Percentiles rank a stretch among this genome's conserved stretches.
These are phyloP conservation scores for Vaccinium vitisidaea DNA, from an alignment of 148 eudicot genomes.

Conservation along the genomic window DNA sequence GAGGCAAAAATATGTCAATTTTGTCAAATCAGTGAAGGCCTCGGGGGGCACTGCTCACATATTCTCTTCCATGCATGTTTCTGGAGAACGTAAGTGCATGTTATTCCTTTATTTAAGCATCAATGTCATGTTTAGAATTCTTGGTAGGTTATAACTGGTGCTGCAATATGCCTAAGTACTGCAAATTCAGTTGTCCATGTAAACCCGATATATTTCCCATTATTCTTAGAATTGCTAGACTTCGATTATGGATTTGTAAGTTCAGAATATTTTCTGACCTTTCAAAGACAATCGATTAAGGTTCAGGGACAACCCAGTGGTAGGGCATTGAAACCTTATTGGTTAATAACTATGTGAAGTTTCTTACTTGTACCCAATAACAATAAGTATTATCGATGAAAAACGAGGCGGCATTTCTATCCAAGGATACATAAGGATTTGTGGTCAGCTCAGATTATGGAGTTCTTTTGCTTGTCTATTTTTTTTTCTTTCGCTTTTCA, in stretches of 20 bases:
- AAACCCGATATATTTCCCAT: neutral
- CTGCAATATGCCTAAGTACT: neutral
- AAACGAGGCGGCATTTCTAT: neutral
- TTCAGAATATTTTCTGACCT: neutral
- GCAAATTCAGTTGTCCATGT: neutral
- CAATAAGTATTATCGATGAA: neutral
- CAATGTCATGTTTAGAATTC: neutral
- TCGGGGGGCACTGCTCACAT: conserved; percentile 71
- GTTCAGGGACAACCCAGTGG: neutral
- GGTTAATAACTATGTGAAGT: neutral
- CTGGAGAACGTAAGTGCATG: conserved; percentile 89
- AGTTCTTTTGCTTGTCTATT: neutral
- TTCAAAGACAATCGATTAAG: neutral
- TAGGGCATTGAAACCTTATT: neutral
- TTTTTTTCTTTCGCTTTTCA: neutral
- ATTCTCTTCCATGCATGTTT: conserved; percentile 97
- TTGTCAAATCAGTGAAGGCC: conserved; percentile 70
- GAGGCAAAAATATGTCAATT: conserved; percentile 69
- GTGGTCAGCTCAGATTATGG: neutral
- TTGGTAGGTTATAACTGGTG: neutral
- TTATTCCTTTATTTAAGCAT: neutral
- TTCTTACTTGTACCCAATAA: neutral
- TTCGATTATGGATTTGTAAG: neutral
- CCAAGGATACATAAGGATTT: neutral
- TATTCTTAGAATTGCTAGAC: neutral